Evolutionary conservation across 2,329 filamentous ascomycete species (phyloP).

Genomic region (Fusarium concolor): DNA sequence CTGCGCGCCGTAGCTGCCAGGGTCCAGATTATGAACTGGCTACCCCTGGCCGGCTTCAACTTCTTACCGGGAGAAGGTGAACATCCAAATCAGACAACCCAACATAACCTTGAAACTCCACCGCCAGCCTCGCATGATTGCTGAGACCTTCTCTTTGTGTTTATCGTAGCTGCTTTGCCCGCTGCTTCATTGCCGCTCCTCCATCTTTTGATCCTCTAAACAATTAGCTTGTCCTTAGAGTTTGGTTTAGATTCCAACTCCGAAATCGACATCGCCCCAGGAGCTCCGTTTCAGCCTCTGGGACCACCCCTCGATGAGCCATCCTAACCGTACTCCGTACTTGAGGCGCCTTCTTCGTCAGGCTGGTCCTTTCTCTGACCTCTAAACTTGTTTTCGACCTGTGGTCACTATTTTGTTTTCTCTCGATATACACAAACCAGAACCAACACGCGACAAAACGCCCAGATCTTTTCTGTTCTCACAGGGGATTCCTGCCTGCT

Average conservation of each 20-base stretch:
- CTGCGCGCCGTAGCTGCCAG: conserved; percentile 29
- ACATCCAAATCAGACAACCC: conserved; percentile 35
- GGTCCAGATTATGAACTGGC: conserved; percentile 28
- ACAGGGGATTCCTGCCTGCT: conserved; percentile 34
- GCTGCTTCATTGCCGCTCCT: conserved; percentile 7
- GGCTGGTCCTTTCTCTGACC: conserved; percentile 25
- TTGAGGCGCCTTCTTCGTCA: conserved; percentile 30
- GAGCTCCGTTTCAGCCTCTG: conserved; percentile 41
- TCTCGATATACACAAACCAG: conserved; percentile 13
- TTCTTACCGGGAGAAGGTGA: conserved; percentile 26
- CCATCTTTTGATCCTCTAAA: conserved; percentile 8
- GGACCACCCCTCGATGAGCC: conserved; percentile 41
- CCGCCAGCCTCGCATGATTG: conserved; percentile 37
- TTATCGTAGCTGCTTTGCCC: conserved; percentile 10
- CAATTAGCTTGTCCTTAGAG: conserved; percentile 31
- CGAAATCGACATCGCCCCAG: conserved; percentile 30
- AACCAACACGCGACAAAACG: conserved; percentile 33
- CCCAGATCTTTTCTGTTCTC: conserved; percentile 26
- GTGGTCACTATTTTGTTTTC: conserved; percentile 10
- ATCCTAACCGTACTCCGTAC: conserved; percentile 28
- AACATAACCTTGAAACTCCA: conserved; percentile 35
- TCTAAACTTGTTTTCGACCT: conserved; percentile 13
- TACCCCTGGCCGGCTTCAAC: conserved; percentile 43
- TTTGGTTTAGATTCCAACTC: conserved; percentile 36
- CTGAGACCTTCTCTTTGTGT: conserved; percentile 29